Evolutionary conservation across 768 basidiomycete species (phyloP).

Genomic region (Stropharia rugosoannulata): DNA sequence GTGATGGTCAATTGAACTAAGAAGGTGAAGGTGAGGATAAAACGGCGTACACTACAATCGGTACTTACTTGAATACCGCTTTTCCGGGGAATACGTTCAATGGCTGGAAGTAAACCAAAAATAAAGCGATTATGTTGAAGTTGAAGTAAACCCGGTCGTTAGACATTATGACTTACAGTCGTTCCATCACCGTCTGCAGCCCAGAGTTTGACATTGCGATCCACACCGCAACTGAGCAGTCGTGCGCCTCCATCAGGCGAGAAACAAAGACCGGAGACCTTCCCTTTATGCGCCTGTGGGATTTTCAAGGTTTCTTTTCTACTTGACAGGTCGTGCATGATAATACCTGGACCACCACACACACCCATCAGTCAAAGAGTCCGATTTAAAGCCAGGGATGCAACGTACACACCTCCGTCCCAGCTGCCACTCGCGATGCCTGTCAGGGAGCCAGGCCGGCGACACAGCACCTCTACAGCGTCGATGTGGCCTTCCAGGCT

Average conservation of each 20-base stretch:
- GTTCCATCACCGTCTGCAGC: conserved; percentile 35
- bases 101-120: conserved; percentile 40
- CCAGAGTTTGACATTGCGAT: conserved; percentile 85
- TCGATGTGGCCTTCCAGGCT: conserved; percentile 91
- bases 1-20: conserved; percentile 93
- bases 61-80: conserved; percentile 82
- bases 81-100: conserved; percentile 82
- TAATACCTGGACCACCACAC: conserved; percentile 54
- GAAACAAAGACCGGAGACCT: conserved; percentile 81
- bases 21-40: conserved; percentile 4
- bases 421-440: conserved; percentile 90
- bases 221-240: conserved; percentile 79
- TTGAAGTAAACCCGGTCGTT: conserved; percentile 28
- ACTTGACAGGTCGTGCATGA: conserved; percentile 78
- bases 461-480: conserved; percentile 84
- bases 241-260: conserved; percentile 49
- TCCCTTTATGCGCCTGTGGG: conserved; percentile 78
- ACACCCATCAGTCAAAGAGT: conserved; percentile 4
- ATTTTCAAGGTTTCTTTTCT: conserved; percentile 54
- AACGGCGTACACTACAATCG: conserved; percentile 1
- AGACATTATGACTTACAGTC: conserved; percentile 20
- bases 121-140: conserved; percentile 16
- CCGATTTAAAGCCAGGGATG: background rate
- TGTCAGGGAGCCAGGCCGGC: conserved; percentile 69
- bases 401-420: conserved; percentile 78